Evolutionary conservation across 257 asterid species (phyloP).

Genomic region (Solanum chiquidenum): DNA sequence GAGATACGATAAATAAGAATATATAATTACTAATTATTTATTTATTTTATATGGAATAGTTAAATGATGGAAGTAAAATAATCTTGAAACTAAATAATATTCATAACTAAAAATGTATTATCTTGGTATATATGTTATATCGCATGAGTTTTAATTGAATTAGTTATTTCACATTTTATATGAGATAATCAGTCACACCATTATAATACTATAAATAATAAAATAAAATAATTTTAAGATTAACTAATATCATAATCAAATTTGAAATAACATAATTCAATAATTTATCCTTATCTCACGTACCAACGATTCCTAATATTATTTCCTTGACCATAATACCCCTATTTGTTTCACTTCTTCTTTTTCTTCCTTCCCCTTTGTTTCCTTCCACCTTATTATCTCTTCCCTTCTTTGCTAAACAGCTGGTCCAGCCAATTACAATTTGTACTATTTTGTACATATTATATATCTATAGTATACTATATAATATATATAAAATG

Average conservation of each 20-base stretch:
- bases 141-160: neutral
- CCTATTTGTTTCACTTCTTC: constrained; percentile 13
- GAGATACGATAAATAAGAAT: neutral
- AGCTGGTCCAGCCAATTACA: neutral
- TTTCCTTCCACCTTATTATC: constrained; percentile 5
- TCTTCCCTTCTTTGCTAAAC: neutral
- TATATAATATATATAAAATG: no score
- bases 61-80: neutral
- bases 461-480: neutral
- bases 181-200: fast-evolving
- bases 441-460: neutral
- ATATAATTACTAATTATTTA: neutral
- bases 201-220: neutral
- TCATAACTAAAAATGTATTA: neutral
- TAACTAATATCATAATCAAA: neutral
- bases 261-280: neutral
- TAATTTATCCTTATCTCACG: neutral
- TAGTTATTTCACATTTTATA: neutral
- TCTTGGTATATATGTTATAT: neutral
- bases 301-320: neutral
- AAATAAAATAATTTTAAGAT: neutral
- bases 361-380: constrained; percentile 1
- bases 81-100: neutral
- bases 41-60: neutral
- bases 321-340: neutral